These are phyloP conservation scores for Fusarium anguioides DNA, from an alignment of 2,329 filamentous ascomycete genomes.

Conservation along the genomic window DNA sequence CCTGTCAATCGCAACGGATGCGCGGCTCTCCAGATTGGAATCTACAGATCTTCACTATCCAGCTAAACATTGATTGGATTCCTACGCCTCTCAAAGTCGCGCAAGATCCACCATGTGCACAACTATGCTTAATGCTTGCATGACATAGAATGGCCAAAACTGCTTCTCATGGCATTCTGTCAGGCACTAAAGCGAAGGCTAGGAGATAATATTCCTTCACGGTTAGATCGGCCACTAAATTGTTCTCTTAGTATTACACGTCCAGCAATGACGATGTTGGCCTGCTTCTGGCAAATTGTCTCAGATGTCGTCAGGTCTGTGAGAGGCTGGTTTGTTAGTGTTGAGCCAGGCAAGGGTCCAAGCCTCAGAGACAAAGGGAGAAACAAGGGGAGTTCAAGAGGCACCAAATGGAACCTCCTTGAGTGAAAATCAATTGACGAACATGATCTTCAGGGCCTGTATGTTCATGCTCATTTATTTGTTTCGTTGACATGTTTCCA, in stretches of 20 bases:
- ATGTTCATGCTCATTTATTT: constrained; percentile 30
- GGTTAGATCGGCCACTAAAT: constrained; percentile 19
- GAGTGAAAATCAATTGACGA: background rate
- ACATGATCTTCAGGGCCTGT: constrained; percentile 28
- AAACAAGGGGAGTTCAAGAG: constrained; percentile 15
- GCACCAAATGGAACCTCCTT: constrained; percentile 10
- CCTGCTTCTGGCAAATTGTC: constrained; percentile 30
- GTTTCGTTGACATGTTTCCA: constrained; percentile 32
- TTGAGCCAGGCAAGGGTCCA: constrained; percentile 30
- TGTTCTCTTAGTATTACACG: background rate
- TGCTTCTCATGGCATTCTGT: constrained; percentile 26
- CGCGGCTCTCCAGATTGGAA: constrained; percentile 30
- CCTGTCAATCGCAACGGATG: constrained; percentile 35
- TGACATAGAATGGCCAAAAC: constrained; percentile 21
- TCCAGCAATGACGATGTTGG: constrained; percentile 26
- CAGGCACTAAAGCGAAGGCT: constrained; percentile 9
- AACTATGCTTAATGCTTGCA: constrained; percentile 18
- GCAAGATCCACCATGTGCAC: constrained; percentile 25
- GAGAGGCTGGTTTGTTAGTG: constrained; percentile 26
- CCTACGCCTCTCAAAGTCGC: constrained; percentile 24
- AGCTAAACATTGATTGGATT: constrained; percentile 38
- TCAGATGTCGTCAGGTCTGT: constrained; percentile 30
- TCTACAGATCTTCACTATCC: constrained; percentile 37
- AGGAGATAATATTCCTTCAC: constrained; percentile 2
- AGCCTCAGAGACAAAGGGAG: constrained; percentile 21